Base-by-base conservation (phyloP, 2,329 filamentous ascomycete species). In the Cladosporium velox region DNA sequence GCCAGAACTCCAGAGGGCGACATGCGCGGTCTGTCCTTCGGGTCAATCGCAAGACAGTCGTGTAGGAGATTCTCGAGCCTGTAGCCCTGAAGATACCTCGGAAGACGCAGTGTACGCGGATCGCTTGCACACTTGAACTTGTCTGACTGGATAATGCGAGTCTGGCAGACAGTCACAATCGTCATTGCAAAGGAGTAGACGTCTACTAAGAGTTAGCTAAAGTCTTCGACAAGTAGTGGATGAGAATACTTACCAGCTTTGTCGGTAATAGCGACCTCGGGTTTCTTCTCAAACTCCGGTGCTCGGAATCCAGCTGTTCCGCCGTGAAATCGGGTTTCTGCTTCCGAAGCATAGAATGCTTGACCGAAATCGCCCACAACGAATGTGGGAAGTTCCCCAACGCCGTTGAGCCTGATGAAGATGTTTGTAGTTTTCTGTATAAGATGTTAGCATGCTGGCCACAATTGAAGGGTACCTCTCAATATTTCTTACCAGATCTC, bases 331-430 rank as follows among this genome's bases (percentile, higher is more conserved):
- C 26, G 28, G 7, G 21, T 5, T 2, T 49, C 10, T 32, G 26
- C 38, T 21, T 34, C 8, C 12, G 28, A 21, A 12, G 38, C 11
- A 15, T 18, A 4, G 26, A 61, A 61, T 1, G 68, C 57, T 21
- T 70, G 64, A 12, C 71, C 73, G n/a, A 73, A 72, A 63, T 74
- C 72, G 28, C 64, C 71, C 10, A 74, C 64, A 10, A 72, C 65
- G 21, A 72, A 58, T 8, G 67, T 62, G 1, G 72, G 72, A 1
- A 72, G n/a, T 18, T 47, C 3, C 8, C 41, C 41, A 47, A 12
- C 10, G 14, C 7, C 41, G 8, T 47, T 21, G n/a, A 26, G 35
- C 14, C 67, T 65, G 7, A 74, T 62, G 65, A 72, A 71, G 59
- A 74, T 65, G 61, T 74, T 74, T 6, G 1, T 57, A 38, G 2